phyloP scores from a whole-genome alignment of 1,139 yeast genomes.

The Protomyces inundatus region DNA sequence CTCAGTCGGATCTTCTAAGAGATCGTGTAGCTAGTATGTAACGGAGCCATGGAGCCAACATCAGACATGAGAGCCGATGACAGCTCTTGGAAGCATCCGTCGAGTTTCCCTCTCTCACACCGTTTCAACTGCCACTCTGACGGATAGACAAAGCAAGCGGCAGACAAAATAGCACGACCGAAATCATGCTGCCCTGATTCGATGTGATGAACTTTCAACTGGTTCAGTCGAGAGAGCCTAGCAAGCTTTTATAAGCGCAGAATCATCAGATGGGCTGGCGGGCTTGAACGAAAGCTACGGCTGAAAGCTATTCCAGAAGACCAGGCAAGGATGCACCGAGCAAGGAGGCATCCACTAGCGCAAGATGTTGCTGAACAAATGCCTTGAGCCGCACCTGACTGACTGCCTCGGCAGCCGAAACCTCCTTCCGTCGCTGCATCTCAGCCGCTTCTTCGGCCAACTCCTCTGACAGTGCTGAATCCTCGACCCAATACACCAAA shows the following conservation, averaged over 20 bases:
- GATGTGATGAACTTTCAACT: background rate
- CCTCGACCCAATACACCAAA: constrained; percentile 26
- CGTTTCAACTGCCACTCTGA: background rate
- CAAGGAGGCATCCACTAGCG: background rate
- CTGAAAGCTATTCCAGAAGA: background rate
- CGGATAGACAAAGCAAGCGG: background rate
- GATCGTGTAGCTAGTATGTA: background rate
- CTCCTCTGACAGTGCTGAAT: constrained; percentile 2
- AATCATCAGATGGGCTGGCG: background rate
- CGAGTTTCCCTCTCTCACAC: background rate
- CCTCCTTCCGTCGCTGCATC: constrained; percentile 7
- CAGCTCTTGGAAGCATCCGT: background rate
- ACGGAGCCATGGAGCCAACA: background rate
- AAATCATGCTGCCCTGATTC: background rate
- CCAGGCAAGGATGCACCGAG: constrained; percentile 5
- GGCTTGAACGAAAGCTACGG: background rate
- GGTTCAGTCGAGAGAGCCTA: background rate
- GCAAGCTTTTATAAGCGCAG: background rate
- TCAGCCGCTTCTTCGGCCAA: constrained; percentile 18
- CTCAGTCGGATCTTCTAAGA: no score
- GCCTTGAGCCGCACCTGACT: constrained; percentile 4
- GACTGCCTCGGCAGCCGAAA: constrained; percentile 5
- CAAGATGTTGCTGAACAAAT: background rate
- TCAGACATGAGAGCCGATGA: background rate
- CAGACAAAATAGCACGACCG: background rate